phyloP scores from a whole-genome alignment of 441 rosid genomes.

The Capsella rubella region DNA sequence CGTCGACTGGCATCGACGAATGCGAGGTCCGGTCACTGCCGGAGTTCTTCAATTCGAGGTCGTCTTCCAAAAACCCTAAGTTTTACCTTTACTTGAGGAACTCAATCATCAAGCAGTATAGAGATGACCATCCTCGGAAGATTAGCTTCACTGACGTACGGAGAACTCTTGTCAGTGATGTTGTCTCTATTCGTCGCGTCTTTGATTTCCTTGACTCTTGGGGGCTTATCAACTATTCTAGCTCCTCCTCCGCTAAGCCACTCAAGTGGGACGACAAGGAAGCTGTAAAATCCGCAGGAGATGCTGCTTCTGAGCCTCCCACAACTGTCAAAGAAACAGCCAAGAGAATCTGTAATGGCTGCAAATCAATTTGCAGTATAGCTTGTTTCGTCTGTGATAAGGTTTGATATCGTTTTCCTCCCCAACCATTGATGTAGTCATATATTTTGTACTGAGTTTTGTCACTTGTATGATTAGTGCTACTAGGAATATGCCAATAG shows the following conservation, averaged over 20 bases:
- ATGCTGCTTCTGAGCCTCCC: slow-evolving; percentile 48
- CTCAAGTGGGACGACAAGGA: slow-evolving; percentile 93
- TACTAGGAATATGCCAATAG: neutral
- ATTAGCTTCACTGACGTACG: slow-evolving; percentile 85
- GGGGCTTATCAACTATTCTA: slow-evolving; percentile 80
- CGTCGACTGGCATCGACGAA: slow-evolving; percentile 63
- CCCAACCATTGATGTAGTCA: neutral
- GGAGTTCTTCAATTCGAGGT: slow-evolving; percentile 73
- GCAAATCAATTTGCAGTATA: slow-evolving; percentile 80
- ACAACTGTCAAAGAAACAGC: slow-evolving; percentile 49
- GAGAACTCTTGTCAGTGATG: slow-evolving; percentile 81
- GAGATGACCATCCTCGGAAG: slow-evolving; percentile 66
- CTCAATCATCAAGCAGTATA: slow-evolving; percentile 71
- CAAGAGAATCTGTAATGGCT: slow-evolving; percentile 74
- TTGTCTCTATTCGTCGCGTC: slow-evolving; percentile 86
- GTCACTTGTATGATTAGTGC: neutral
- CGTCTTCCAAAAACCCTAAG: slow-evolving; percentile 65
- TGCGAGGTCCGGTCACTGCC: slow-evolving; percentile 81
- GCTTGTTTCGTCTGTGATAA: slow-evolving; percentile 92
- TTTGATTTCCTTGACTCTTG: slow-evolving; percentile 89
- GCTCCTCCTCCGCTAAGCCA: slow-evolving; percentile 59
- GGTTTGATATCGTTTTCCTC: slow-evolving; percentile 48
- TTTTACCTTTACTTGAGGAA: slow-evolving; percentile 73
- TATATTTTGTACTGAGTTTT: slow-evolving; percentile 13
- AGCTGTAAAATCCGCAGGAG: slow-evolving; percentile 48